Percentiles rank a stretch among this genome's conserved stretches.
Conservation (phyloP, 2,329 filamentous ascomycete genomes). For the Neofusicoccum parvum region DNA sequence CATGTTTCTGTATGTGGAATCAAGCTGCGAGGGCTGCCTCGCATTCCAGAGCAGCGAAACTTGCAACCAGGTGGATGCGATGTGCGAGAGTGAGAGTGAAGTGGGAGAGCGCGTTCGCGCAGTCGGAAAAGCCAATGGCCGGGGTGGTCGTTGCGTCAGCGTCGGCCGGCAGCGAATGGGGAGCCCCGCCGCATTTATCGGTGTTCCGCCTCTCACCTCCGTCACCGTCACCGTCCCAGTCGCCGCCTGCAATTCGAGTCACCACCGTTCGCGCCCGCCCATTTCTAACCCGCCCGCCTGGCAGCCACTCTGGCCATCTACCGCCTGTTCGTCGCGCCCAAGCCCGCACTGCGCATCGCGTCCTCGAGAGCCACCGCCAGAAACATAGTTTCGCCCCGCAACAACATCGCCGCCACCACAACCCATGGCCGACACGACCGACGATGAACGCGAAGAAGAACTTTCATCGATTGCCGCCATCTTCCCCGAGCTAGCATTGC, state of each 20-base stretch:
- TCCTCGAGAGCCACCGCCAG: background rate
- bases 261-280: background rate
- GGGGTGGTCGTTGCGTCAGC: background rate
- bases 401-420: background rate
- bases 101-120: background rate
- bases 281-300: background rate
- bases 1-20: too few species aligned
- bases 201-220: background rate
- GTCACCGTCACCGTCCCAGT: slow-evolving; percentile 2
- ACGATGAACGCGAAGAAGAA: slow-evolving; percentile 63
- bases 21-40: too few species aligned
- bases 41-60: too few species aligned
- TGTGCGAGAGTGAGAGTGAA: background rate
- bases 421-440: slow-evolving; percentile 26
- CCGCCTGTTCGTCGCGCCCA: background rate
- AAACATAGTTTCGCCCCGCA: background rate
- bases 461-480: slow-evolving; percentile 63
- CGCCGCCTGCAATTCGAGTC: background rate
- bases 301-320: background rate
- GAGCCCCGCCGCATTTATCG: background rate
- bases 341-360: background rate
- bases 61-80: too few species aligned
- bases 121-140: background rate
- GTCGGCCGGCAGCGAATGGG: background rate
- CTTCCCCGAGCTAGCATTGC: slow-evolving; percentile 60